phyloP scores from a whole-genome alignment of 345 rosid genomes.

The Gossypium longicalyx region DNA sequence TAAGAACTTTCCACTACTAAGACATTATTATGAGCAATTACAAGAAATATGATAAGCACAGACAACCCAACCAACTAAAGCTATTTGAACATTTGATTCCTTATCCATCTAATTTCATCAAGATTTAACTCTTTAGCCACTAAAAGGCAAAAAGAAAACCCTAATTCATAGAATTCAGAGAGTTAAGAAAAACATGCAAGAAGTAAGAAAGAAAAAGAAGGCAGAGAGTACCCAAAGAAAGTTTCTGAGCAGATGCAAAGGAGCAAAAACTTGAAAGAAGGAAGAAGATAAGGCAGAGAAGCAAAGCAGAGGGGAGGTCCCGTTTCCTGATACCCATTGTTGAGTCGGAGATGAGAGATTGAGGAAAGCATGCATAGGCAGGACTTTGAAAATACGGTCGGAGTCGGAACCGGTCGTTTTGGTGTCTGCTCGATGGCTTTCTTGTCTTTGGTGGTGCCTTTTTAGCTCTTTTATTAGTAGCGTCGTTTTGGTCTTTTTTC shows the following conservation, averaged over 20 bases:
- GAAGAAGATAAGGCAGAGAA: slow-evolving; percentile 27
- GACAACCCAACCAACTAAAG: neutral
- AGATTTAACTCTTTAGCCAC: neutral
- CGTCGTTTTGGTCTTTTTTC: slow-evolving; percentile 60
- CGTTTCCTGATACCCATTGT: slow-evolving; percentile 35
- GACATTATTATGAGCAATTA: neutral
- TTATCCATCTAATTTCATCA: neutral
- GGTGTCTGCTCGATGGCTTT: slow-evolving; percentile 41
- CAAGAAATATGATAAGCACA: neutral
- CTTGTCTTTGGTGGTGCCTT: slow-evolving; percentile 60
- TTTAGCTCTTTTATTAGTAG: slow-evolving; percentile 49
- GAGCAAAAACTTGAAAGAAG: slow-evolving; percentile 20
- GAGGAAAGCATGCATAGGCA: no score
- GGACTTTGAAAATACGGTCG: no score
- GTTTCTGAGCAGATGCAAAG: slow-evolving; percentile 29
- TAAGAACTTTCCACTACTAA: neutral
- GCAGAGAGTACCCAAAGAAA: slow-evolving; percentile 37
- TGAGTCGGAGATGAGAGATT: neutral
- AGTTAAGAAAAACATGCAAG: neutral
- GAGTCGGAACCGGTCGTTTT: slow-evolving; percentile 28
- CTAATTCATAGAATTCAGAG: slow-evolving; percentile 25
- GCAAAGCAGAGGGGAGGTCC: slow-evolving; percentile 29
- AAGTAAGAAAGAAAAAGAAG: neutral
- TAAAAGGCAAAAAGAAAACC: slow-evolving; percentile 25
- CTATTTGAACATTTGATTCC: neutral